A percentile compares a stretch with the other conserved stretches of the same genome.
phyloP scores from a whole-genome alignment of 2,329 filamentous ascomycete species.

The Teratosphaeria nubilosa region DNA sequence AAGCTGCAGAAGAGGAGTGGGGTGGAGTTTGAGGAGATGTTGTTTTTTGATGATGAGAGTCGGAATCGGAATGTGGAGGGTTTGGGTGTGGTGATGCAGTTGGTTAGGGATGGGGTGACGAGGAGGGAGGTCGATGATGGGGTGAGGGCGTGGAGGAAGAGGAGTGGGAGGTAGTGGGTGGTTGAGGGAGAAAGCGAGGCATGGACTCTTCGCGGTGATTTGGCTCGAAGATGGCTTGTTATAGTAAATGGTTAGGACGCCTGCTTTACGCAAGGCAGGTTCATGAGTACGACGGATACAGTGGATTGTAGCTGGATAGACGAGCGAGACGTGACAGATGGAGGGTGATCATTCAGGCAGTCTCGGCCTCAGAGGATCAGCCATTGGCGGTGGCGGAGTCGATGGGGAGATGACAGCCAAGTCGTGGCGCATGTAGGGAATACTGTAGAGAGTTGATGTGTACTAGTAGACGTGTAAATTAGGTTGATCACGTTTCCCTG shows the following conservation, averaged over 20 bases:
- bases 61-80: conserved; percentile 73
- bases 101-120: conserved; percentile 70
- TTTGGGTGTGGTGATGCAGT: conserved; percentile 72
- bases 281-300: too few relatives aligned
- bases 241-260: too few relatives aligned
- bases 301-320: too few relatives aligned
- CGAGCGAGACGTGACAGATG: too few relatives aligned
- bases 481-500: too few relatives aligned
- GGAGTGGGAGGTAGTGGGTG: conserved; percentile 46
- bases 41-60: conserved; percentile 92
- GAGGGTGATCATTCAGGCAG: too few relatives aligned
- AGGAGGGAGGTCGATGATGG: conserved; percentile 70
- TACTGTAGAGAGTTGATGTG: too few relatives aligned
- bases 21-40: conserved; percentile 68
- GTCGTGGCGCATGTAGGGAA: background rate
- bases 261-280: too few relatives aligned
- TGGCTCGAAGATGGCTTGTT: too few relatives aligned
- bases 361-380: background rate
- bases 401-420: background rate
- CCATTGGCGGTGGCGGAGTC: background rate
- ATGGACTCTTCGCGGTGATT: too few relatives aligned
- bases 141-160: conserved; percentile 68
- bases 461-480: too few relatives aligned
- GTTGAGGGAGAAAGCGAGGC: too few relatives aligned
- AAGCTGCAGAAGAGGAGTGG: conserved; percentile 60